A percentile compares a stretch with the other conserved stretches of the same genome.
Conservation (phyloP, 1,284 basidiomycete genomes). For the Cryptococcus floricola region DNA sequence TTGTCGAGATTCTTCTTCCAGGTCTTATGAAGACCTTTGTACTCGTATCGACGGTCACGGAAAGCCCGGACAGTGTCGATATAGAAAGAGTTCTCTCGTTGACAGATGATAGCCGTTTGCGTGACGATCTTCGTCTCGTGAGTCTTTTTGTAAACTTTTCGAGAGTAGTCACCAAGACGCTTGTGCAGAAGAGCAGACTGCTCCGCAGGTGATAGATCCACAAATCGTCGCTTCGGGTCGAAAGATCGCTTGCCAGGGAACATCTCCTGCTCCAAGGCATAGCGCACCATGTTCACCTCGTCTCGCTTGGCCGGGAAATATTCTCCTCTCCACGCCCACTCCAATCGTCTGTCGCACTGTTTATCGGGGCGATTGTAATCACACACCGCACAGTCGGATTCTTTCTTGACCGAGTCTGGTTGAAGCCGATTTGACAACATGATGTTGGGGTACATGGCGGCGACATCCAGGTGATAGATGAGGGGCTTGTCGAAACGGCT, state of each 20-base stretch:
- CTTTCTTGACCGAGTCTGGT: conserved; percentile 96
- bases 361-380: conserved; percentile 98
- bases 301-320: conserved; percentile 97
- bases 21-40: conserved; percentile 97
- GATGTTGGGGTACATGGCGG: conserved; percentile 99
- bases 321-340: conserved; percentile 99
- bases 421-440: conserved; percentile 99
- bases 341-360: conserved; percentile 85
- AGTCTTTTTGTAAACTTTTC: conserved; percentile 98
- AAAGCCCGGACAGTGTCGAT: conserved; percentile 97
- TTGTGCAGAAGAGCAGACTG: conserved; percentile 92
- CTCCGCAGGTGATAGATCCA: conserved; percentile 80
- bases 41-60: conserved; percentile 96
- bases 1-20: conserved; percentile 99
- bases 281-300: conserved; percentile 99
- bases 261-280: conserved; percentile 89
- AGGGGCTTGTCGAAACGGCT: conserved; percentile 84
- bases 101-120: conserved; percentile 93
- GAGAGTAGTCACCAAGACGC: conserved; percentile 94
- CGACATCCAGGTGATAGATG: conserved; percentile 98
- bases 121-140: conserved; percentile 97
- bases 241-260: conserved; percentile 80
- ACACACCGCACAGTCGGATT: conserved; percentile 94
- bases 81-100: conserved; percentile 98
- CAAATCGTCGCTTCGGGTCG: conserved; percentile 71